Evolutionary conservation across 495 filamentous ascomycete species (phyloP), one percentile per base, ranked within the genome.

Genomic region (Hypoxylon fragiforme): DNA sequence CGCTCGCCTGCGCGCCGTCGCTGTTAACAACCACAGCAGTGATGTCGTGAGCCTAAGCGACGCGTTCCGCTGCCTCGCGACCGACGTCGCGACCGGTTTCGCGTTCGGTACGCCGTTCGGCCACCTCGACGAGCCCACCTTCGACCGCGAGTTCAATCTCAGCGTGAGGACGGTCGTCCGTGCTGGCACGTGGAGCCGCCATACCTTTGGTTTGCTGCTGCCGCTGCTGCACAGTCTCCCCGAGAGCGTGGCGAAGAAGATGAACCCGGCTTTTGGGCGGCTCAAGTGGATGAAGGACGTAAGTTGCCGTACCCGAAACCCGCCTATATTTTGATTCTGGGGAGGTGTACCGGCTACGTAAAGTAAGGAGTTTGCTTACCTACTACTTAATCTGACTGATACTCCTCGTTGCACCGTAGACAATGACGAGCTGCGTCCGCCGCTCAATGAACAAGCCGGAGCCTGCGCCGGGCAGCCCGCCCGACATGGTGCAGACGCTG

Each of bases 1-100:
- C 30, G 43, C 15, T 3, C 44, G 66, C 12, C 31, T 72, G 2
- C 44, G 49, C 3, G 41, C 50, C 13, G 60, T 44, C 16, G 56
- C 58, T 19, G 57, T n/a, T n/a, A n/a, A n/a, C n/a, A n/a, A n/a
- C n/a, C n/a, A n/a, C n/a, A n/a, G n/a, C n/a, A n/a, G 50, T 1
- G 24, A 38, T 7, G 57, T 63, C 11, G 57, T 68, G 8, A 62
- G 61, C 36, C 16, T 73, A 1, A 61, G 60, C 15, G 64, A 72
- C 41, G 69, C 55, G 1, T 72, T 68, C 40, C 57, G 68, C 1
- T 70, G 61, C 2, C 50, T 73, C 0, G 71, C 71, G 1, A 68
- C 68, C 6, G 70, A 73, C 42, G 65, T 66, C 0, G 66, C 69
- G 3, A 72, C 70, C 1, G 65, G 64, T 7, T 70, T 69, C 42